phyloP scores from a whole-genome alignment of 2,329 filamentous ascomycete species.

The Penicillium olsonii region DNA sequence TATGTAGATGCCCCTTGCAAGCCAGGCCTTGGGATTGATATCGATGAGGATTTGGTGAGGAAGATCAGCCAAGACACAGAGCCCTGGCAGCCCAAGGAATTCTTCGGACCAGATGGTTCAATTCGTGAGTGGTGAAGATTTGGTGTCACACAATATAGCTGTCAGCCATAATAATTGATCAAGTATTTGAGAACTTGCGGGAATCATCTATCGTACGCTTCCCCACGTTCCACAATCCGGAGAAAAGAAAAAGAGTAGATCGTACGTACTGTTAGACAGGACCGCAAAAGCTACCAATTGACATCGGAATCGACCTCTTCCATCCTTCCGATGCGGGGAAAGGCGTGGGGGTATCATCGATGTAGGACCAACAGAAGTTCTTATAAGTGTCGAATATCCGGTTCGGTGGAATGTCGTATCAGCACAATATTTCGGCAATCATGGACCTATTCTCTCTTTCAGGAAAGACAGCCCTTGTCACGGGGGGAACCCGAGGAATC shows the following conservation, averaged over 20 bases:
- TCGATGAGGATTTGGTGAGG: slow-evolving; percentile 69
- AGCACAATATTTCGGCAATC: not conserved
- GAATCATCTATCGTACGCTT: too few species aligned
- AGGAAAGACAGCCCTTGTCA: slow-evolving; percentile 48
- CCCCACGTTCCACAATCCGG: too few species aligned
- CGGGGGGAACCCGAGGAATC: slow-evolving; percentile 50
- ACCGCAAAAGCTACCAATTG: too few species aligned
- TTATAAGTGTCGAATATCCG: not conserved
- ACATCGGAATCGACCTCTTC: not conserved
- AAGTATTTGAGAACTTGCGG: too few species aligned
- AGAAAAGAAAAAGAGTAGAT: too few species aligned
- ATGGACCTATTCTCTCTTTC: slow-evolving; percentile 41
- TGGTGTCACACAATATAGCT: slow-evolving; percentile 1
- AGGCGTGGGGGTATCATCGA: not conserved
- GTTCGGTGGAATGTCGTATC: not conserved
- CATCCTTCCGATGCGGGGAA: not conserved
- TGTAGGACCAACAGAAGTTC: not conserved
- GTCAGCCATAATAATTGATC: too few species aligned
- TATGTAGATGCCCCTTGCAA: slow-evolving; percentile 64
- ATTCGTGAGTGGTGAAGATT: slow-evolving; percentile 65
- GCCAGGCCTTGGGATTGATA: slow-evolving; percentile 67
- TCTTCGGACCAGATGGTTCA: slow-evolving; percentile 66
- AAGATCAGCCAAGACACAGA: slow-evolving; percentile 59
- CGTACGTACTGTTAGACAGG: too few species aligned
- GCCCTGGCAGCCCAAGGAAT: slow-evolving; percentile 68